Conservation (phyloP, 257 asterid species). For the Scutellaria barbata region DNA sequence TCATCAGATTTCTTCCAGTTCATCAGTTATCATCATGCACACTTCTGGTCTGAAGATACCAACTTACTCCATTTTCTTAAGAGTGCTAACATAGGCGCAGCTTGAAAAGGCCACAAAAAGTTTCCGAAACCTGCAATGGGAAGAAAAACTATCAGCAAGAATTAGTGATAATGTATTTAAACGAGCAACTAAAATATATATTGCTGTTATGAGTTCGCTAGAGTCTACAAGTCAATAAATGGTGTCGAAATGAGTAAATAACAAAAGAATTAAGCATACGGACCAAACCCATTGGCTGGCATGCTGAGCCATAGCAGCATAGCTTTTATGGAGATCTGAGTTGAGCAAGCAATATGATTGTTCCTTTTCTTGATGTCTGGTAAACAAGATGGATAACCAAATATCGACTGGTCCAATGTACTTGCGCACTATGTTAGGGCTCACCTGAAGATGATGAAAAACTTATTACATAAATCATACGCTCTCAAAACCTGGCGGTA, state of each 20-base stretch:
- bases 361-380: constrained; percentile 28
- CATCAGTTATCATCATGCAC: background rate
- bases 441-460: constrained; percentile 51
- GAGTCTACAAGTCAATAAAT: background rate
- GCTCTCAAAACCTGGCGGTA: background rate
- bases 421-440: constrained; percentile 74
- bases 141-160: constrained; percentile 2
- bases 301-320: constrained; percentile 90
- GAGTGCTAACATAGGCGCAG: constrained; percentile 73
- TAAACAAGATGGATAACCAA: constrained; percentile 66
- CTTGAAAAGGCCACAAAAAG: constrained; percentile 85
- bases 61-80: constrained; percentile 52
- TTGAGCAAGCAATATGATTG: constrained; percentile 65
- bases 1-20: background rate
- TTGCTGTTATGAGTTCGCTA: background rate
- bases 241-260: constrained; percentile 14
- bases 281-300: constrained; percentile 96
- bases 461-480: constrained; percentile 2
- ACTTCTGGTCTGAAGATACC: background rate
- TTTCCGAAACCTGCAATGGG: constrained; percentile 80
- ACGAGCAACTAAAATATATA: background rate
- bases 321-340: constrained; percentile 61
- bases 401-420: constrained; percentile 79
- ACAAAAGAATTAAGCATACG: constrained; percentile 21
- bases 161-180: background rate